Percentiles rank a stretch among this genome's conserved stretches.
phyloP scores from a whole-genome alignment of 768 basidiomycete species.

The Lentinula aciculospora region DNA sequence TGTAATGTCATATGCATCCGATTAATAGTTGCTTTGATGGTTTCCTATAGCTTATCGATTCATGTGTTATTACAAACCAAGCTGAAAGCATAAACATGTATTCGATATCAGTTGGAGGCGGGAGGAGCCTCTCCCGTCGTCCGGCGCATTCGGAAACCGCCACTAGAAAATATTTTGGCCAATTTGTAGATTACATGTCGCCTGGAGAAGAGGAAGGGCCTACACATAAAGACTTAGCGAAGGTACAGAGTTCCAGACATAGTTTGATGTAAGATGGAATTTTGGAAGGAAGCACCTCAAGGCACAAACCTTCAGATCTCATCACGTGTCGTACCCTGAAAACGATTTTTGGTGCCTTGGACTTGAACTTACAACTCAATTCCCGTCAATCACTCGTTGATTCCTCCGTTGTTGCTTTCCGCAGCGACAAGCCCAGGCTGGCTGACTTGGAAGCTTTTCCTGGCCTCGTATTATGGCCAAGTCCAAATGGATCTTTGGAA shows the following conservation, averaged over 20 bases:
- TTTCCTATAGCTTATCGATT: neutral
- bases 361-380: conserved; percentile 2
- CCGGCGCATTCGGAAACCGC: neutral
- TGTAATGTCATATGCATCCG: neutral
- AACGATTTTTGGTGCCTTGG: neutral
- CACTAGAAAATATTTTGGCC: neutral
- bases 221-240: too few relatives aligned
- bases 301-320: neutral
- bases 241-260: too few relatives aligned
- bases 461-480: conserved; percentile 24
- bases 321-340: neutral
- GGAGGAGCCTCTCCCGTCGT: neutral
- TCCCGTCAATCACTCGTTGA: neutral
- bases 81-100: neutral
- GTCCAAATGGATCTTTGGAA: conserved; percentile 34
- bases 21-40: neutral
- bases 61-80: neutral
- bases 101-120: neutral
- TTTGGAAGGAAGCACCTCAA: neutral
- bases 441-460: neutral
- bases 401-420: neutral
- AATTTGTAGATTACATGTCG: too few relatives aligned
- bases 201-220: too few relatives aligned
- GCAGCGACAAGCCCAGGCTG: neutral
- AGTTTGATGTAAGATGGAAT: too few relatives aligned